These are phyloP conservation scores for Suillus alpinus DNA, from an alignment of 768 basidiomycete genomes.

Conservation along the genomic window DNA sequence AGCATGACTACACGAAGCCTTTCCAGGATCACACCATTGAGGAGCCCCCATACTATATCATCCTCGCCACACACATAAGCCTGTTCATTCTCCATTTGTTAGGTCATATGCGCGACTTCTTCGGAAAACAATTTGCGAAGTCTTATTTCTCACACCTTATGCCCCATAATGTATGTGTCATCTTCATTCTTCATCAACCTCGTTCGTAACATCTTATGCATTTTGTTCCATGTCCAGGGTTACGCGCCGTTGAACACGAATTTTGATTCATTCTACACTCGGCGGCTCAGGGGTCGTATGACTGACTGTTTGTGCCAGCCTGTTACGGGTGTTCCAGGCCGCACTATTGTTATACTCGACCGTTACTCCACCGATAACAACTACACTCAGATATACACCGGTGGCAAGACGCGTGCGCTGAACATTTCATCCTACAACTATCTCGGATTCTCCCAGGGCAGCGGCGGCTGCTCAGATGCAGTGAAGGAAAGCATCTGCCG, in stretches of 20 bases:
- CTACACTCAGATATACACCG: slow-evolving; percentile 72
- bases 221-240: slow-evolving; percentile 51
- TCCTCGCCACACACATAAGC: slow-evolving; percentile 88
- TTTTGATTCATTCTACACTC: slow-evolving; percentile 99
- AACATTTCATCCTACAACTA: slow-evolving; percentile 99
- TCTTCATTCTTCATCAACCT: no score
- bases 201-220: not conserved
- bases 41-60: slow-evolving; percentile 90
- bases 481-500: slow-evolving; percentile 82
- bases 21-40: slow-evolving; percentile 60
- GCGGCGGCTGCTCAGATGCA: slow-evolving; percentile 91
- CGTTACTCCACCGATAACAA: slow-evolving; percentile 83
- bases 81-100: slow-evolving; percentile 89
- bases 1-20: slow-evolving; percentile 47
- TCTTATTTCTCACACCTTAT: slow-evolving; percentile 76
- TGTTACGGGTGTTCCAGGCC: slow-evolving; percentile 92
- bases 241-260: slow-evolving; percentile 96
- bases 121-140: slow-evolving; percentile 80
- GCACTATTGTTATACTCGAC: slow-evolving; percentile 85
- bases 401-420: slow-evolving; percentile 80
- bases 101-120: slow-evolving; percentile 92
- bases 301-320: slow-evolving; percentile 96
- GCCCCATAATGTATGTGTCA: slow-evolving; percentile 68
- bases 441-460: slow-evolving; percentile 93
- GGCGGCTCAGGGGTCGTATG: slow-evolving; percentile 89